Conservation (phyloP, 2,329 filamentous ascomycete genomes). For the Ophiostoma ulmi region DNA sequence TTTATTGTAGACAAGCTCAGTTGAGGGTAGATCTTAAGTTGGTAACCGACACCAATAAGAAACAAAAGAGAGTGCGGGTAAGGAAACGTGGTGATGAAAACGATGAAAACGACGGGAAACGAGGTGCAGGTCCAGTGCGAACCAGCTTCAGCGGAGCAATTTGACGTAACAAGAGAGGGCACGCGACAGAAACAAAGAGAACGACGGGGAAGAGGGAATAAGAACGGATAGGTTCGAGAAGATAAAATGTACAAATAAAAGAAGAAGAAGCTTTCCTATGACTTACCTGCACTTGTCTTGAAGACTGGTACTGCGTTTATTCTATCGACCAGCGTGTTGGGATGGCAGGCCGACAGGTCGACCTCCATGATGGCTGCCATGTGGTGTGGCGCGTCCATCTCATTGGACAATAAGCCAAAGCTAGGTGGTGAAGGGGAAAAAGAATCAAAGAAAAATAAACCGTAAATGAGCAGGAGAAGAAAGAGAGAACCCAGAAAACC, state of each 20-base stretch:
- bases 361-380: constrained; percentile 44
- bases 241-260: constrained; percentile 12
- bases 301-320: constrained; percentile 54
- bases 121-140: constrained; percentile 18
- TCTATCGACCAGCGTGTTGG: constrained; percentile 48
- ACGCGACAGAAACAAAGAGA: constrained; percentile 23
- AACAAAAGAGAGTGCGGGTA: not conserved
- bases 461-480: not conserved
- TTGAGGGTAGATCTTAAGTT: constrained; percentile 11
- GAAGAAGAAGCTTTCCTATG: constrained; percentile 26
- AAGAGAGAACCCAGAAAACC: constrained; percentile 16
- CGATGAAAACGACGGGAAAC: constrained; percentile 11
- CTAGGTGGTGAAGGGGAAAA: constrained; percentile 6
- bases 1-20: constrained; percentile 17
- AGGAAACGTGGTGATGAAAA: constrained; percentile 16
- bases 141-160: constrained; percentile 17
- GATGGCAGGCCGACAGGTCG: constrained; percentile 45
- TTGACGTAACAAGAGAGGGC: constrained; percentile 18
- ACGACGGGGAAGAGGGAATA: constrained; percentile 13
- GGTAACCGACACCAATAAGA: constrained; percentile 12
- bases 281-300: constrained; percentile 57
- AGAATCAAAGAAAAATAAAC: not conserved
- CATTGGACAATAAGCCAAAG: constrained; percentile 30
- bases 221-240: constrained; percentile 2
- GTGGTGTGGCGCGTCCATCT: constrained; percentile 36